A percentile compares a stretch with the other conserved stretches of the same genome.
Evolutionary conservation across 202 grass and related monocot species (phyloP).

Genomic region (Eragrostis tef): DNA sequence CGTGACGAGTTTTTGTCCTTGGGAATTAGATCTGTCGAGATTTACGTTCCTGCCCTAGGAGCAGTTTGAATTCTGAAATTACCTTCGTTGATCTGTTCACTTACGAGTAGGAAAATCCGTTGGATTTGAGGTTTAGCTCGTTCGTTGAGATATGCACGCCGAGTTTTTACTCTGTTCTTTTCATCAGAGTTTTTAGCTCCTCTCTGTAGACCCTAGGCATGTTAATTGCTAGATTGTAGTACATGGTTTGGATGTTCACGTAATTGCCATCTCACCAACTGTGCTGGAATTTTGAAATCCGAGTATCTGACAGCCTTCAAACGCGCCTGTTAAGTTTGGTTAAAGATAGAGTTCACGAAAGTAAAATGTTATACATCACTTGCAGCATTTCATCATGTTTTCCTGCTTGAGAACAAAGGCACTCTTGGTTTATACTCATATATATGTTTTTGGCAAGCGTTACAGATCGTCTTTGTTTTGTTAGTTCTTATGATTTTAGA

Average conservation of each 20-base stretch:
- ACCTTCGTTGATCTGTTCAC: slow-evolving; percentile 15
- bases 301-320: neutral
- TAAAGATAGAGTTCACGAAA: neutral
- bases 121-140: slow-evolving; percentile 31
- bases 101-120: neutral
- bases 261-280: slow-evolving; percentile 21
- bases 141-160: neutral
- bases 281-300: neutral
- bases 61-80: neutral
- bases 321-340: neutral
- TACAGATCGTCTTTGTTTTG: neutral
- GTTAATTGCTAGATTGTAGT: neutral
- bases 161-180: neutral
- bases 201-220: neutral
- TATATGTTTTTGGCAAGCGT: neutral
- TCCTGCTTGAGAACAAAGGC: neutral
- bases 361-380: neutral
- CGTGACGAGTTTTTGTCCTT: neutral
- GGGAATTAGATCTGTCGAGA: slow-evolving; percentile 34
- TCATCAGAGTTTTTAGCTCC: neutral
- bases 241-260: slow-evolving; percentile 15
- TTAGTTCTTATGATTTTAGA: neutral
- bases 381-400: neutral
- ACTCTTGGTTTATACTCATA: neutral
- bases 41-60: neutral